Evolutionary conservation across 1,139 yeast species (phyloP).

Genomic region (Saccharomyces uvarum): DNA sequence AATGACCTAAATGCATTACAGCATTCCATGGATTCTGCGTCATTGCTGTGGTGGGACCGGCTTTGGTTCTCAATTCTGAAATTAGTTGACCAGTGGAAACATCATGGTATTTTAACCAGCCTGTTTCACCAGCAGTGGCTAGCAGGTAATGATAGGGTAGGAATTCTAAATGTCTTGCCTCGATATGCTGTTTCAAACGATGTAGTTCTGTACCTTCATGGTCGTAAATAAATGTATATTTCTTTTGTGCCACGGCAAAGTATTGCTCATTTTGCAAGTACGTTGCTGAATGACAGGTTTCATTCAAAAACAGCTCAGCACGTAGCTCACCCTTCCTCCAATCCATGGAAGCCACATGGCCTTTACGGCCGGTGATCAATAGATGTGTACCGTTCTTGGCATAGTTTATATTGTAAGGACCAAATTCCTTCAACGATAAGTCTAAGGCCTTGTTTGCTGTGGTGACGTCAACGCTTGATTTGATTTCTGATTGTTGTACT

Average conservation of each 20-base stretch:
- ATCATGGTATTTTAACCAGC: constrained; percentile 86
- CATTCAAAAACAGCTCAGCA: constrained; percentile 78
- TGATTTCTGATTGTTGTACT: constrained; percentile 74
- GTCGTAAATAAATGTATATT: constrained; percentile 87
- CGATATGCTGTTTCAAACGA: constrained; percentile 82
- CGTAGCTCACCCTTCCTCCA: constrained; percentile 83
- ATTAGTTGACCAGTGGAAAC: constrained; percentile 87
- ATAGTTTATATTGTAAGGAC: constrained; percentile 80
- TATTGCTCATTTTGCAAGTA: constrained; percentile 87
- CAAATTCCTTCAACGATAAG: constrained; percentile 65
- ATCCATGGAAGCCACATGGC: constrained; percentile 93
- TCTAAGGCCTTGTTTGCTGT: constrained; percentile 73
- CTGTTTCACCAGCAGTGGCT: constrained; percentile 82
- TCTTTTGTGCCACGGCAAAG: constrained; percentile 95
- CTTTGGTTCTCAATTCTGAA: constrained; percentile 73
- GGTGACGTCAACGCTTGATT: constrained; percentile 65
- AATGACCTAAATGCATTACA: constrained; percentile 86
- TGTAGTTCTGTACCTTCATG: constrained; percentile 87
- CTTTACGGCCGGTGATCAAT: constrained; percentile 79
- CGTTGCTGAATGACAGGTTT: constrained; percentile 84
- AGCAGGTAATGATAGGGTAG: constrained; percentile 87
- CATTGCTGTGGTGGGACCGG: constrained; percentile 87
- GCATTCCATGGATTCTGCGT: constrained; percentile 94
- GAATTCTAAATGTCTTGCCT: constrained; percentile 74
- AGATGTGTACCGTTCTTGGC: constrained; percentile 82